A percentile compares a stretch with the other conserved stretches of the same genome.
Evolutionary conservation across 2,329 filamentous ascomycete species (phyloP).

Genomic region (Rhexocercosporidium sp.): DNA sequence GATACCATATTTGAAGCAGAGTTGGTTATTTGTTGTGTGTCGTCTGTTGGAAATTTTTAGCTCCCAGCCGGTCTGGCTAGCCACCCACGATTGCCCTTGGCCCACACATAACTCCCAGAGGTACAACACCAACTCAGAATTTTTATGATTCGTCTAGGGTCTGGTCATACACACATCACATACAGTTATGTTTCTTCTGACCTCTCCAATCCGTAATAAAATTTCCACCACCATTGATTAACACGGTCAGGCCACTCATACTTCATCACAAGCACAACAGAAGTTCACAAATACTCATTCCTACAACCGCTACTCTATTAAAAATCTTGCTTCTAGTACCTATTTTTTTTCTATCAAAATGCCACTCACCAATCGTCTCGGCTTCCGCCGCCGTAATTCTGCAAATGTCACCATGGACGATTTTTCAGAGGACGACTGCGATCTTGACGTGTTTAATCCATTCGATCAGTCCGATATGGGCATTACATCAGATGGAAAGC

Average conservation of each 20-base stretch:
- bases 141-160: not conserved
- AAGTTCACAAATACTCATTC: not conserved
- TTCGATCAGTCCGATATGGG: constrained; percentile 12
- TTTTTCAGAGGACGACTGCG: not conserved
- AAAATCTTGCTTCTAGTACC: not conserved
- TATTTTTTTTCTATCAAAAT: not conserved
- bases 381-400: not conserved
- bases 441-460: constrained; percentile 1
- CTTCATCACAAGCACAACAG: not conserved
- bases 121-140: not conserved
- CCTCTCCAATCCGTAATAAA: not conserved
- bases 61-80: not conserved
- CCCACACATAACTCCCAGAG: not conserved
- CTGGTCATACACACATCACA: not conserved
- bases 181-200: too few species aligned
- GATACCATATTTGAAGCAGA: too few species aligned
- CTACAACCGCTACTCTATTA: not conserved
- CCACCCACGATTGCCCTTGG: not conserved
- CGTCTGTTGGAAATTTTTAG: not conserved
- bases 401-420: not conserved
- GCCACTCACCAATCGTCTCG: not conserved
- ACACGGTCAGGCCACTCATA: not conserved
- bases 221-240: too few species aligned
- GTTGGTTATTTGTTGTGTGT: too few species aligned
- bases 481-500: not conserved